phyloP scores from a whole-genome alignment of 2,329 filamentous ascomycete genomes.

The Trichophyton schoenleinii region DNA sequence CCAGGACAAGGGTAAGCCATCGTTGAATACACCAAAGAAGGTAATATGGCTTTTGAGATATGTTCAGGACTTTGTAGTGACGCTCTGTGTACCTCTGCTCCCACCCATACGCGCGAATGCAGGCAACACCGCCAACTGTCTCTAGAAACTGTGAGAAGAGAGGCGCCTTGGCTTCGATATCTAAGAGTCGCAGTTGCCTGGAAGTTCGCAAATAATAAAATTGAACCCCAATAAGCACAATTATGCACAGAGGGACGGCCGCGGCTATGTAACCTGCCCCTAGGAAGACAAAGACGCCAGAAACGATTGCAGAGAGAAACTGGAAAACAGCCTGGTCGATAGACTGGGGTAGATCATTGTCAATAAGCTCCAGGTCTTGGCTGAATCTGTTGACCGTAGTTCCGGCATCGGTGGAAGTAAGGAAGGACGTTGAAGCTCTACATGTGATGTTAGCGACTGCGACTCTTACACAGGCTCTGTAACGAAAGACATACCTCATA shows the following conservation, averaged over 20 bases:
- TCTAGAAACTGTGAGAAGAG: conserved; percentile 3
- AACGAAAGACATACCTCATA: background rate
- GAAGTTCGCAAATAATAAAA: conserved; percentile 2
- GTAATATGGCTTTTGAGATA: conserved; percentile 4
- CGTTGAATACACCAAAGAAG: conserved; percentile 2
- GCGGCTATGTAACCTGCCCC: conserved; percentile 1
- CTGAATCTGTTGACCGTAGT: conserved; percentile 35
- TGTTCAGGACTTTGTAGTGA: background rate
- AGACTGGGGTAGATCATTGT: conserved; percentile 28
- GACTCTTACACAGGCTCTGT: background rate
- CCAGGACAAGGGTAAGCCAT: conserved; percentile 2
- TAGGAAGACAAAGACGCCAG: background rate
- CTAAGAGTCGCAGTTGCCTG: background rate
- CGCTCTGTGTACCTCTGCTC: background rate
- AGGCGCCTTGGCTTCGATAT: conserved; percentile 2
- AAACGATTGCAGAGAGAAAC: background rate
- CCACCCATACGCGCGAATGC: background rate
- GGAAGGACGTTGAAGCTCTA: conserved; percentile 31
- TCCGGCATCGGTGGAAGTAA: conserved; percentile 34
- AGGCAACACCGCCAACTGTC: background rate
- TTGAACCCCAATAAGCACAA: background rate
- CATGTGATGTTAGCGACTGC: background rate
- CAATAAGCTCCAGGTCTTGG: conserved; percentile 38
- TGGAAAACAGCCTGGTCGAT: background rate
- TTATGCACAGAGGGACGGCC: background rate